phyloP scores from a whole-genome alignment of 495 filamentous ascomycete genomes.

The Penicillium samsonianum region DNA sequence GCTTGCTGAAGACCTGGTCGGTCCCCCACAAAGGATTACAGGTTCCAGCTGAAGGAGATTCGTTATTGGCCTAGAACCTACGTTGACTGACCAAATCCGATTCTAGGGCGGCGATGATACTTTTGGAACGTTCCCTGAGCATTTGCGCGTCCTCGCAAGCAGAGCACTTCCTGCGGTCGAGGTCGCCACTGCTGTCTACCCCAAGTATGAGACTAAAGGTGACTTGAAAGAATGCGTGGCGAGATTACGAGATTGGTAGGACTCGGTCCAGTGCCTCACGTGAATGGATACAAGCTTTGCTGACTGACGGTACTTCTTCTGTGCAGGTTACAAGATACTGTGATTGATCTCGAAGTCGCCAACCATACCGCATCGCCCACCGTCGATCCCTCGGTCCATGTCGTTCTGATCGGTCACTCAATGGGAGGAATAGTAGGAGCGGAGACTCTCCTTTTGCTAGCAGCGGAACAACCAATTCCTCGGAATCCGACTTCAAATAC shows the following conservation, averaged over 20 bases:
- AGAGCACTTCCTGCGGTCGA: slow-evolving; percentile 72
- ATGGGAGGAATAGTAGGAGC: slow-evolving; percentile 98
- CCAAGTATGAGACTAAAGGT: slow-evolving; percentile 88
- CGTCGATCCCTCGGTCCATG: slow-evolving; percentile 82
- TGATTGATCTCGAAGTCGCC: slow-evolving; percentile 91
- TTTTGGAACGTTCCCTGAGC: slow-evolving; percentile 74
- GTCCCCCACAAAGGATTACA: slow-evolving; percentile 17
- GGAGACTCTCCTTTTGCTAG: slow-evolving; percentile 73
- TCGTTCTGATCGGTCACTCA: slow-evolving; percentile 83
- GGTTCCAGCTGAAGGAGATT: background rate
- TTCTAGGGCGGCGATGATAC: slow-evolving; percentile 85
- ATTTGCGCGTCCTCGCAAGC: slow-evolving; percentile 69
- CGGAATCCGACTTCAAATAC: slow-evolving; percentile 26
- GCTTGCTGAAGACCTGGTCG: slow-evolving; percentile 1
- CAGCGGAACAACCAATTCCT: slow-evolving; percentile 66
- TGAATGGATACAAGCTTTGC: background rate
- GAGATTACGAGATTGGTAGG: slow-evolving; percentile 82
- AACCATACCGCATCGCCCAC: slow-evolving; percentile 82
- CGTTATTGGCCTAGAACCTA: background rate
- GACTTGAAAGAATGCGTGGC: slow-evolving; percentile 79
- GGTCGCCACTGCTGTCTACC: slow-evolving; percentile 74
- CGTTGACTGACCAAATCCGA: background rate
- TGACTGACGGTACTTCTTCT: background rate
- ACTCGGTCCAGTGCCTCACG: background rate
- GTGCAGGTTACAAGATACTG: slow-evolving; percentile 79